phyloP scores from a whole-genome alignment of 192 early-diverging fungal genomes.

The Tieghemiomyces parasiticus region DNA sequence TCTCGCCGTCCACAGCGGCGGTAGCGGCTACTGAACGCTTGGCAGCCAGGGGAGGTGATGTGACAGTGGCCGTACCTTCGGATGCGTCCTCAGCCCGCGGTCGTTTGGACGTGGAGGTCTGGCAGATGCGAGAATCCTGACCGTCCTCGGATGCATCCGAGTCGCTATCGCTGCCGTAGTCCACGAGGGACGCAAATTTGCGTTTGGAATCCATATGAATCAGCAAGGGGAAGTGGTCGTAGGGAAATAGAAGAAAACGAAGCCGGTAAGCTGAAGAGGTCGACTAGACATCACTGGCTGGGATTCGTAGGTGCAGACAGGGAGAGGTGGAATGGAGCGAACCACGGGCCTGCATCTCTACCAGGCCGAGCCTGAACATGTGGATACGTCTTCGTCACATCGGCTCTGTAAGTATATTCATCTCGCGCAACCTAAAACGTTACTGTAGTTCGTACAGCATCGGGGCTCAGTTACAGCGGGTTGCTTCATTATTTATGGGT shows the following conservation, averaged over 20 bases:
- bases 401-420: too few species aligned
- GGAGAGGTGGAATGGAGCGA: too few species aligned
- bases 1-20: neutral
- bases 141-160: neutral
- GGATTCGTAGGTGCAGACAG: too few species aligned
- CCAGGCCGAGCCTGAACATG: too few species aligned
- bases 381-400: too few species aligned
- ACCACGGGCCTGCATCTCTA: too few species aligned
- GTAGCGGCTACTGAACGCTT: neutral
- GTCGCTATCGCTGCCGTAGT: neutral
- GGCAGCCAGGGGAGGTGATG: neutral
- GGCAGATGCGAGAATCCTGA: neutral
- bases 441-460: too few species aligned
- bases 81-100: neutral
- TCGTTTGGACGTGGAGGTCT: neutral
- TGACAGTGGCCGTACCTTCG: neutral
- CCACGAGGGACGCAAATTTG: neutral
- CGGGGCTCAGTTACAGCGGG: too few species aligned
- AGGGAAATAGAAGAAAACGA: neutral
- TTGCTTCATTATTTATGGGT: too few species aligned
- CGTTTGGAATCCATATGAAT: neutral
- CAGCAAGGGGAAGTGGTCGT: neutral
- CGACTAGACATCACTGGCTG: too few species aligned
- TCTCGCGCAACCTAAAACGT: too few species aligned
- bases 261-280: too few species aligned